phyloP scores from a whole-genome alignment of 2,329 filamentous ascomycete species.

The Cladophialophora chaetospira region DNA sequence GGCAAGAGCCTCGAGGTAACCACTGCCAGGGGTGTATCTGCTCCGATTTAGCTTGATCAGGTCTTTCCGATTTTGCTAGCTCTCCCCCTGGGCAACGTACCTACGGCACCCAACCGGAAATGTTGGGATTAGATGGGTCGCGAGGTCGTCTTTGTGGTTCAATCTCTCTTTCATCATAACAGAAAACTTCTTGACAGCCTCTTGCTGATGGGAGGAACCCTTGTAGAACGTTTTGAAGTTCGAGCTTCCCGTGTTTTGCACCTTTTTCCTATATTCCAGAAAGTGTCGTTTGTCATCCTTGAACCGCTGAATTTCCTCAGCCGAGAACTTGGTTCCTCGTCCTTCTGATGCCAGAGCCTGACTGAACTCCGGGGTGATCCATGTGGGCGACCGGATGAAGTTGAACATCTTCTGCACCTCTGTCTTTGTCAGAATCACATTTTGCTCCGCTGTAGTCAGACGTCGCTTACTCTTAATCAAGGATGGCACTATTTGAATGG shows the following conservation, averaged over 20 bases:
- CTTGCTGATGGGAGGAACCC: slow-evolving; percentile 36
- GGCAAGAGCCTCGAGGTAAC: slow-evolving; percentile 22
- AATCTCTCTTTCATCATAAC: slow-evolving; percentile 32
- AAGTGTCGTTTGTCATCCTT: slow-evolving; percentile 25
- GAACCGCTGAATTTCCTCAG: slow-evolving; percentile 29
- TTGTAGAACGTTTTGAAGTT: slow-evolving; percentile 40
- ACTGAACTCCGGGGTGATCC: slow-evolving; percentile 26
- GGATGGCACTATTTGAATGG: slow-evolving; percentile 38
- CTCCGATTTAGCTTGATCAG: no score
- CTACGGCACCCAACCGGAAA: no score
- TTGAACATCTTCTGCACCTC: slow-evolving; percentile 34
- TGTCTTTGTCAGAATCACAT: no score
- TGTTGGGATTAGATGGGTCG: no score
- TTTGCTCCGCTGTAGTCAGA: no score
- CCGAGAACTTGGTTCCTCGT: slow-evolving; percentile 6
- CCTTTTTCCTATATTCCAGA: slow-evolving; percentile 38
- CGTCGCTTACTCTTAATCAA: slow-evolving; percentile 34
- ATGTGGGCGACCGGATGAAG: slow-evolving; percentile 30
- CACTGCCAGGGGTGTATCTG: slow-evolving; percentile 47
- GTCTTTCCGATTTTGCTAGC: no score
- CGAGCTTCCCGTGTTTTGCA: slow-evolving; percentile 41
- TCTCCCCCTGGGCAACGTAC: no score
- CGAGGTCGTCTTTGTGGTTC: slow-evolving; percentile 23
- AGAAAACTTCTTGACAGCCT: slow-evolving; percentile 11
- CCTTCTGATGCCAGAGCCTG: slow-evolving; percentile 13